Evolutionary conservation across 1,139 yeast species (phyloP).

Genomic region (Debaryomycetaceae sp.): DNA sequence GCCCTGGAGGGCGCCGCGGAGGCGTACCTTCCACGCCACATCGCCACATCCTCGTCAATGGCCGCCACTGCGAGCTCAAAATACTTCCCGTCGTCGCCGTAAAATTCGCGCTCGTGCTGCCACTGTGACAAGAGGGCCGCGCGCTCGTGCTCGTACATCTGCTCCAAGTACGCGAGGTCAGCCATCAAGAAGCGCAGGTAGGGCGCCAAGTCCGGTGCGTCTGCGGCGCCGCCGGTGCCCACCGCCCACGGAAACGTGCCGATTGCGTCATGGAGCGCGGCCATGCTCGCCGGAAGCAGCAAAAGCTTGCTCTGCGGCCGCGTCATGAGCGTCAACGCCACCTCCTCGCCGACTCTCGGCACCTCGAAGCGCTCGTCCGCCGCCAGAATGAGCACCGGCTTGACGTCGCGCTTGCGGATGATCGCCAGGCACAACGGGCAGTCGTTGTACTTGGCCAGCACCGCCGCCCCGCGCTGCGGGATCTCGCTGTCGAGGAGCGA

Average conservation of each 20-base stretch:
- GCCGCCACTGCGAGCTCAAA: slow-evolving; percentile 52
- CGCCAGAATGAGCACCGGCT: slow-evolving; percentile 64
- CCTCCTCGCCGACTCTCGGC: slow-evolving; percentile 60
- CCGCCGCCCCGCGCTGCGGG: slow-evolving; percentile 32
- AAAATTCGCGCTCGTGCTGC: slow-evolving; percentile 55
- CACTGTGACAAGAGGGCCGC: slow-evolving; percentile 40
- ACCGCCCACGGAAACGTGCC: slow-evolving; percentile 31
- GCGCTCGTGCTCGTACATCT: slow-evolving; percentile 57
- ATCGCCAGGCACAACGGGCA: slow-evolving; percentile 84
- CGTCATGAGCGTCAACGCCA: slow-evolving; percentile 65
- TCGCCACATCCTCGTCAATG: slow-evolving; percentile 44
- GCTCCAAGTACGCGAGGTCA: slow-evolving; percentile 46
- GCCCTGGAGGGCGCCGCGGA: too few relatives aligned
- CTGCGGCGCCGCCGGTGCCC: slow-evolving; percentile 7
- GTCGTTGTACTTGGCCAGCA: slow-evolving; percentile 55
- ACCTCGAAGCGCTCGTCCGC: slow-evolving; percentile 54
- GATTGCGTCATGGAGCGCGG: slow-evolving; percentile 21
- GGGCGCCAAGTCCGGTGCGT: slow-evolving; percentile 20
- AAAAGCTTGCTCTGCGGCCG: slow-evolving; percentile 58
- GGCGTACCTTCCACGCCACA: too few relatives aligned
- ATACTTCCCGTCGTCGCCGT: slow-evolving; percentile 56
- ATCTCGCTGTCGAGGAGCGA: slow-evolving; percentile 63
- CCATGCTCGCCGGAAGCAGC: slow-evolving; percentile 55
- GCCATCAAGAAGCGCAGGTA: slow-evolving; percentile 63
- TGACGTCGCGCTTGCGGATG: slow-evolving; percentile 53